These are phyloP conservation scores for Phytopythium helicoides DNA, from an alignment of 352 stramenopile species.

Conservation along the genomic window DNA sequence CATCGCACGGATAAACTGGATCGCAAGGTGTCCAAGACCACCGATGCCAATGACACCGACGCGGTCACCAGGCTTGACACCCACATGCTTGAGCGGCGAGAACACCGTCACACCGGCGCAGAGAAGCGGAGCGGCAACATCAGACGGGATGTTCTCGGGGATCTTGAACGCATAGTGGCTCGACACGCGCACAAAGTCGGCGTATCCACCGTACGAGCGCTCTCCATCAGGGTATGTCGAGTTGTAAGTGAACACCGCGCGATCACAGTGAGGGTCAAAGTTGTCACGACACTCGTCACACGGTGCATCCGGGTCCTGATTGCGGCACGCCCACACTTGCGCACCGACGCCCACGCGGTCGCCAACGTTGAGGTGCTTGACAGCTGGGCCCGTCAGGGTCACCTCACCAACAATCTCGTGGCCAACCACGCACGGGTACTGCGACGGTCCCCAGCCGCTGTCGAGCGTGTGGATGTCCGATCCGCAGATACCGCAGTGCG, in stretches of 20 bases:
- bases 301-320: slow-evolving; percentile 37
- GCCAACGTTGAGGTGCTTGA: slow-evolving; percentile 34
- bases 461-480: too few relatives aligned
- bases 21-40: slow-evolving; percentile 79
- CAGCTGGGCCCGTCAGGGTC: slow-evolving; percentile 29
- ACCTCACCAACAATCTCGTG: slow-evolving; percentile 11
- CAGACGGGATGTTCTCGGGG: too few relatives aligned
- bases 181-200: slow-evolving; percentile 65
- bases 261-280: slow-evolving; percentile 54
- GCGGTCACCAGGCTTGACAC: slow-evolving; percentile 43
- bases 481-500: too few relatives aligned
- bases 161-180: slow-evolving; percentile 7
- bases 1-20: slow-evolving; percentile 78
- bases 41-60: slow-evolving; percentile 81
- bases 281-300: slow-evolving; percentile 54
- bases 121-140: too few relatives aligned
- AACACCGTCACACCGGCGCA: too few relatives aligned
- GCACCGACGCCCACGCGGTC: slow-evolving; percentile 76
- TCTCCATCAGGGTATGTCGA: slow-evolving; percentile 40
- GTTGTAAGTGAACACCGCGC: slow-evolving; percentile 55
- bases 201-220: slow-evolving; percentile 59
- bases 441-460: too few relatives aligned
- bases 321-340: slow-evolving; percentile 56
- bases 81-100: not conserved
- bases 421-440: too few relatives aligned